Evolutionary conservation across 2,329 filamentous ascomycete species (phyloP).

Genomic region (Phaeosphaeria sp.): DNA sequence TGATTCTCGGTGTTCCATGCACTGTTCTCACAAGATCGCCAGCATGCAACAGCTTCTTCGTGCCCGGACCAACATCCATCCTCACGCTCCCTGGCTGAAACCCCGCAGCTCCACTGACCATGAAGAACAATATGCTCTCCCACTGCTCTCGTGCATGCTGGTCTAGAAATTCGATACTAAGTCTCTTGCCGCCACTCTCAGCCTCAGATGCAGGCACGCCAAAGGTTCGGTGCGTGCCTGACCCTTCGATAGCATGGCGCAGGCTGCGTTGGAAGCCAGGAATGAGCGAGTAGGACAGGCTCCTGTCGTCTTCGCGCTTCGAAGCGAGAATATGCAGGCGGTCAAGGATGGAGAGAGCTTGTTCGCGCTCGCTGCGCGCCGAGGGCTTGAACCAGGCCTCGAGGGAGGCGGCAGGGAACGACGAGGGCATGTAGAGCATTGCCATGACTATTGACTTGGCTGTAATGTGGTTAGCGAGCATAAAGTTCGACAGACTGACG

Average conservation of each 20-base stretch:
- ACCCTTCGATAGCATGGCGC: slow-evolving; percentile 84
- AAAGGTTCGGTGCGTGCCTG: slow-evolving; percentile 85
- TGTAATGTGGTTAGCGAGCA: slow-evolving; percentile 42
- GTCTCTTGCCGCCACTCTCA: slow-evolving; percentile 66
- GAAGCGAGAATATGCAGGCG: slow-evolving; percentile 82
- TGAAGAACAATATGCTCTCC: slow-evolving; percentile 95
- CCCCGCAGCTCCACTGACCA: slow-evolving; percentile 76
- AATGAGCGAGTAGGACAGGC: slow-evolving; percentile 77
- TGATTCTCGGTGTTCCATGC: slow-evolving; percentile 72
- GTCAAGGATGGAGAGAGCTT: slow-evolving; percentile 80
- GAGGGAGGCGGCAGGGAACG: slow-evolving; percentile 79
- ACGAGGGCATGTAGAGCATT: slow-evolving; percentile 85
- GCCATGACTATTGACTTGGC: slow-evolving; percentile 97
- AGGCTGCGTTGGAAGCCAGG: slow-evolving; percentile 84
- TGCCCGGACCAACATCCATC: slow-evolving; percentile 60
- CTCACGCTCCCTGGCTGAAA: slow-evolving; percentile 52
- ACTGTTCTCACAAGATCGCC: slow-evolving; percentile 78
- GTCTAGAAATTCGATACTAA: slow-evolving; percentile 78
- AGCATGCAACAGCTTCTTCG: slow-evolving; percentile 81
- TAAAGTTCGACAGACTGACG: not conserved
- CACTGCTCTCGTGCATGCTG: slow-evolving; percentile 86
- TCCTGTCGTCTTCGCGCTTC: slow-evolving; percentile 62
- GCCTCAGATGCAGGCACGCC: slow-evolving; percentile 77
- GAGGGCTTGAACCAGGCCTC: slow-evolving; percentile 83
- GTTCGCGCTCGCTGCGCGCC: slow-evolving; percentile 76